Evolutionary conservation across 1,284 basidiomycete genomes (phyloP).

Genomic region (Apiotrichum gamsii): DNA sequence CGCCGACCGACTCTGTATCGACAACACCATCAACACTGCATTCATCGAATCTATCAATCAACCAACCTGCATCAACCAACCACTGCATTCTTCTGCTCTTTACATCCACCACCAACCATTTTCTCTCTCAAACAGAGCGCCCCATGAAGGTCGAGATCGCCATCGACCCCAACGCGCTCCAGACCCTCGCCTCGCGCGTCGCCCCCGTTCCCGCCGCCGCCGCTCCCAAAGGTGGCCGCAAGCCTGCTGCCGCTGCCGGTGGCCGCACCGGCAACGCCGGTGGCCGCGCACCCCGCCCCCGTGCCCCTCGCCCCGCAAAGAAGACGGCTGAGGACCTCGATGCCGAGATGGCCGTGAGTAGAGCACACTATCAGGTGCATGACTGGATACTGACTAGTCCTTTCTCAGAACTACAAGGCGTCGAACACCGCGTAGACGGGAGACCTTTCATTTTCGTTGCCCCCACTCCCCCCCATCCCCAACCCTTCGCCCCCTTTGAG

Average conservation of each 20-base stretch:
- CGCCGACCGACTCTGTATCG: neutral
- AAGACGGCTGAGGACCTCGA: constrained; percentile 55
- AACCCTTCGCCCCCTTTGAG: too few species aligned
- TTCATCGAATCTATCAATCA: neutral
- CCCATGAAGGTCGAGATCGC: constrained; percentile 98
- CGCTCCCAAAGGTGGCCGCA: constrained; percentile 9
- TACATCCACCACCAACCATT: constrained; percentile 16
- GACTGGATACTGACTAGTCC: neutral
- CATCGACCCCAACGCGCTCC: constrained; percentile 74
- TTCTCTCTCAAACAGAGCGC: constrained; percentile 59
- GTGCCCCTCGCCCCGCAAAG: constrained; percentile 47
- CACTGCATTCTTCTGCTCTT: neutral
- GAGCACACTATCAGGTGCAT: too few species aligned
- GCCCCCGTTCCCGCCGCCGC: constrained; percentile 50
- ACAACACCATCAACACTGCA: neutral
- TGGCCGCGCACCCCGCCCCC: constrained; percentile 43
- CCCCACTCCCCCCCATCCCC: too few species aligned
- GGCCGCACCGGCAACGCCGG: constrained; percentile 55
- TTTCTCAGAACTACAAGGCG: neutral
- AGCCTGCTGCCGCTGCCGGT: constrained; percentile 46
- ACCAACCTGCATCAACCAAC: neutral
- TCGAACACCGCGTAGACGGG: neutral
- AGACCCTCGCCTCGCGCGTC: constrained; percentile 57
- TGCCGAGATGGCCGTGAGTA: constrained; percentile 67
- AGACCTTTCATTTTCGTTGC: neutral